Conservation (phyloP, 805 yeast genomes). For the Gaillardinia entomophila region DNA sequence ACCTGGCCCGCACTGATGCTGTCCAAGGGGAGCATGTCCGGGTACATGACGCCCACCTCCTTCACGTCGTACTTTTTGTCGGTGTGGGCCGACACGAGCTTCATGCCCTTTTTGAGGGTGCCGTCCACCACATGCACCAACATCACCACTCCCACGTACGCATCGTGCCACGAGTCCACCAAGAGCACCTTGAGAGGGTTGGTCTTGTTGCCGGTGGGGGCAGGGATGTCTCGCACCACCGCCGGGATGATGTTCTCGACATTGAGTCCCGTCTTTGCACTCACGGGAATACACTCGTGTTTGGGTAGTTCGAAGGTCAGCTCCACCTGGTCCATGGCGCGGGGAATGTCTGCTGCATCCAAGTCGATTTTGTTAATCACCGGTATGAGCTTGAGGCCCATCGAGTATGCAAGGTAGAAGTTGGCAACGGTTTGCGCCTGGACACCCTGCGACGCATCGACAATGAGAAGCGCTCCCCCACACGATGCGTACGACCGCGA, state of each 20-base stretch:
- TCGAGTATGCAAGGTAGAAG: constrained; percentile 81
- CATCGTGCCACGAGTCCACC: constrained; percentile 98
- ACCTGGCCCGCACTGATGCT: constrained; percentile 83
- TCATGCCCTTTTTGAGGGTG: constrained; percentile 62
- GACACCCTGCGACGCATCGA: constrained; percentile 94
- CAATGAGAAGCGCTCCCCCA: constrained; percentile 85
- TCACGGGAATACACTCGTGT: constrained; percentile 73
- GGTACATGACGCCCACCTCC: constrained; percentile 94
- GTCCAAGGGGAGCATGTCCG: constrained; percentile 68
- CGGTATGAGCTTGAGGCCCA: constrained; percentile 78
- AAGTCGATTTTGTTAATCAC: constrained; percentile 89
- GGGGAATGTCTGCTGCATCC: constrained; percentile 77
- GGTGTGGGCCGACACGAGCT: constrained; percentile 72
- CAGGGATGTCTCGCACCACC: constrained; percentile 73
- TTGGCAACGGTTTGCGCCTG: constrained; percentile 99
- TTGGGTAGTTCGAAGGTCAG: constrained; percentile 73
- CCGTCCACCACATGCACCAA: constrained; percentile 87
- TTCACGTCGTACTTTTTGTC: constrained; percentile 74
- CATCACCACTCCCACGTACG: constrained; percentile 85
- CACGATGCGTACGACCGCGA: constrained; percentile 93
- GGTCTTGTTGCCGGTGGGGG: constrained; percentile 55
- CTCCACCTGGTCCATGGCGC: constrained; percentile 81
- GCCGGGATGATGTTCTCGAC: constrained; percentile 77
- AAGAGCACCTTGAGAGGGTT: constrained; percentile 66
- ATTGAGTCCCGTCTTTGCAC: constrained; percentile 87